Percentiles rank a stretch among this genome's conserved stretches.
Conservation (phyloP, 176 grass and related monocot genomes). For the Phyllostachys edulis region DNA sequence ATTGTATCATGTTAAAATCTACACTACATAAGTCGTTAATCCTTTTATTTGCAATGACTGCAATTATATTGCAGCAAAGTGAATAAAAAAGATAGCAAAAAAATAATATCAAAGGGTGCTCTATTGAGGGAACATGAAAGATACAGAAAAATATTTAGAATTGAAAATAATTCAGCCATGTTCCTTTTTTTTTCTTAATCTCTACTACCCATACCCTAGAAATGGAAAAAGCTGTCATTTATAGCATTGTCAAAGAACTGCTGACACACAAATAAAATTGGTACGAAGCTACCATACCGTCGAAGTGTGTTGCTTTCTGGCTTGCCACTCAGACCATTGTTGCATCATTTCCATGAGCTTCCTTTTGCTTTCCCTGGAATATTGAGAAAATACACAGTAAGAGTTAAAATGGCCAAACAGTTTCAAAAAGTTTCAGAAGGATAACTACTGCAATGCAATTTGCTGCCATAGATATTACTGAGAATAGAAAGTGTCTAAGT, state of each 20-base stretch:
- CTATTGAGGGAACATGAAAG: not conserved
- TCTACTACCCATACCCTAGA: not conserved
- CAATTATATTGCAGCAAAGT: not conserved
- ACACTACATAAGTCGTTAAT: not conserved
- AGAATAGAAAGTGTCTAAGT: not conserved
- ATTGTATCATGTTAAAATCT: not conserved
- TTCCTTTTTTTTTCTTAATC: not conserved
- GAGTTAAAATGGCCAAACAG: slow-evolving; percentile 8
- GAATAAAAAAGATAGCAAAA: not conserved
- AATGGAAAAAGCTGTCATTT: not conserved
- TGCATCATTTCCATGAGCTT: slow-evolving; percentile 85
- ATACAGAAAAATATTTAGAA: not conserved
- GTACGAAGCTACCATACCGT: slow-evolving; percentile 21
- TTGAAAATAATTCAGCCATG: not conserved
- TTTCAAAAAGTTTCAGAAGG: not conserved
- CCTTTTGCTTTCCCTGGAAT: slow-evolving; percentile 75
- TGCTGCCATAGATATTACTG: not conserved
- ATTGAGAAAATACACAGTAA: slow-evolving; percentile 23
- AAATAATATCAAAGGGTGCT: not conserved
- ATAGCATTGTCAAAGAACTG: not conserved
- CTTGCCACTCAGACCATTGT: slow-evolving; percentile 87
- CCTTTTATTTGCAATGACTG: not conserved
- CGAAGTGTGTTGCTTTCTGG: slow-evolving; percentile 29
- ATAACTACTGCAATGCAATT: not conserved
- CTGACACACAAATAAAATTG: slow-evolving; percentile 17